These are phyloP conservation scores for Spergularia bocconei DNA, from an alignment of 148 eudicot genomes.

Conservation along the genomic window DNA sequence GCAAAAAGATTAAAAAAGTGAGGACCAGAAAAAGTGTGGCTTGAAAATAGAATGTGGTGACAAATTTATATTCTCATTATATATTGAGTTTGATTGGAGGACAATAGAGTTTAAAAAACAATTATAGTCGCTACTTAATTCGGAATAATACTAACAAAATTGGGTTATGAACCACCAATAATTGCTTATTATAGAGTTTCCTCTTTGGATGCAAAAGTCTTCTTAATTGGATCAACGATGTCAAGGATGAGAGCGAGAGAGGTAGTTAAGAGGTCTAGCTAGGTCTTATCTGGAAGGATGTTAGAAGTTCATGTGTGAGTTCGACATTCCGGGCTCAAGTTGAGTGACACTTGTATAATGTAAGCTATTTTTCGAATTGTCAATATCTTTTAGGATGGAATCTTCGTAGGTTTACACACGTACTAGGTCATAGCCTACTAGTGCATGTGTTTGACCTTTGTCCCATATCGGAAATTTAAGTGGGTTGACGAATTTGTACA, in stretches of 20 bases:
- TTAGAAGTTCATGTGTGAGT: not conserved
- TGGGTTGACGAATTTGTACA: too few relatives aligned
- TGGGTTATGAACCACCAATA: not conserved
- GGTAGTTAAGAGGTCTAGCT: not conserved
- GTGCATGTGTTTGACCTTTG: too few relatives aligned
- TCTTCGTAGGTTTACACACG: too few relatives aligned
- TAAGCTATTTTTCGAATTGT: too few relatives aligned
- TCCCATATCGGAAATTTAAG: too few relatives aligned
- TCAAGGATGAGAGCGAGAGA: not conserved
- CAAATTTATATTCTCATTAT: not conserved
- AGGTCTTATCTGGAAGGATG: constrained; percentile 5
- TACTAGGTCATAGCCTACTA: too few relatives aligned
- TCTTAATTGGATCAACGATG: not conserved
- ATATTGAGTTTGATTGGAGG: constrained; percentile 1
- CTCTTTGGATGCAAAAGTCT: constrained; percentile 1
- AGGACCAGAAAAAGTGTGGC: constrained; percentile 12
- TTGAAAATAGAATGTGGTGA: not conserved
- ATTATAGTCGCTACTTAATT: not conserved
- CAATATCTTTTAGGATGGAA: too few relatives aligned
- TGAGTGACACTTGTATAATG: not conserved
- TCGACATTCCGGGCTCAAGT: not conserved
- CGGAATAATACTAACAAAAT: not conserved
- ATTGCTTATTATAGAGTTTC: not conserved
- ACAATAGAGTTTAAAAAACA: not conserved
- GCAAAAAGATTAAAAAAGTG: not conserved